Evolutionary conservation across 306 rosid species (phyloP).

Genomic region (Fragaria nilgerrensis): DNA sequence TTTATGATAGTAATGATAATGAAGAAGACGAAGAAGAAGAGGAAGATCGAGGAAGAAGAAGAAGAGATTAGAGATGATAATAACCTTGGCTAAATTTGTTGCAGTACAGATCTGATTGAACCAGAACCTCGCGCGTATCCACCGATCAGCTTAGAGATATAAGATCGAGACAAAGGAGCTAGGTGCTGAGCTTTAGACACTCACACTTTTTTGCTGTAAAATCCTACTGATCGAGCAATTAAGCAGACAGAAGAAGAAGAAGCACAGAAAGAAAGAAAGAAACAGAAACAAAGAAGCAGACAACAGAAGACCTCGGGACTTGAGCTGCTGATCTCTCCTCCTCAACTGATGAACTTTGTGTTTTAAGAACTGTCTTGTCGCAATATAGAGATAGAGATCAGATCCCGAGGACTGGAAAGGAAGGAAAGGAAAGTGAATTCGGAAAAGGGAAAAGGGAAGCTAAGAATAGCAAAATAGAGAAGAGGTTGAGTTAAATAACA

Average conservation of each 20-base stretch:
- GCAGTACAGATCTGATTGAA: slow-evolving; percentile 49
- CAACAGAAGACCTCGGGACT: slow-evolving; percentile 54
- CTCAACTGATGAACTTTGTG: background rate
- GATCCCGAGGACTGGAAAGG: slow-evolving; percentile 56
- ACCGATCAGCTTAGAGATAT: slow-evolving; percentile 14
- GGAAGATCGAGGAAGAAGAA: background rate
- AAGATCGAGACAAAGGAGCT: slow-evolving; percentile 10
- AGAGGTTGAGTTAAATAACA: slow-evolving; percentile 53
- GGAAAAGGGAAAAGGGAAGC: slow-evolving; percentile 7
- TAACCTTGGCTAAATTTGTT: slow-evolving; percentile 33
- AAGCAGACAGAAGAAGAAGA: slow-evolving; percentile 25
- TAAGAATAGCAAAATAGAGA: slow-evolving; percentile 50
- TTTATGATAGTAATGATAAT: background rate
- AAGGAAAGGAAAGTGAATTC: slow-evolving; percentile 18
- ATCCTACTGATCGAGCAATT: background rate
- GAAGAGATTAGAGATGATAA: slow-evolving; percentile 2
- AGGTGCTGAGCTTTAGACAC: slow-evolving; percentile 18
- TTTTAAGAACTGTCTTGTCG: slow-evolving; percentile 18
- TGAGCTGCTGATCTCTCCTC: slow-evolving; percentile 37
- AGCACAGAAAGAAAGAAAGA: slow-evolving; percentile 2
- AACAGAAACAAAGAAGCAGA: slow-evolving; percentile 21
- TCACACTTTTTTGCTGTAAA: slow-evolving; percentile 8
- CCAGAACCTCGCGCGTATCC: slow-evolving; percentile 31
- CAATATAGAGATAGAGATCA: slow-evolving; percentile 31
- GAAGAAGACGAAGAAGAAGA: background rate